Evolutionary conservation across 2,329 filamentous ascomycete genomes (phyloP).

Genomic region (Mariannaea sp.): DNA sequence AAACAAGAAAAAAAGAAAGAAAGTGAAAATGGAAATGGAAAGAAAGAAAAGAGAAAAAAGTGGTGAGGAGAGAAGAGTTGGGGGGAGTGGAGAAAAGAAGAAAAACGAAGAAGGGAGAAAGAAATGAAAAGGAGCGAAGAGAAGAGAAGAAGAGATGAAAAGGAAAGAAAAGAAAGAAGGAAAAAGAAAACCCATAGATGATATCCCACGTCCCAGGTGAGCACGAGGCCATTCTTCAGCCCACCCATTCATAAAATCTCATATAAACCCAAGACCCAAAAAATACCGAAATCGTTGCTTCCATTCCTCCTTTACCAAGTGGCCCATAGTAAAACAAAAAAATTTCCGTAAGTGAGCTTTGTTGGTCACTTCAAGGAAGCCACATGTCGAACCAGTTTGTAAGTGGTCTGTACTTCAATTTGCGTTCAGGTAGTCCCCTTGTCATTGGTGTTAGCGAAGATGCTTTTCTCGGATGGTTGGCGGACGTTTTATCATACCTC

Average conservation of each 20-base stretch:
- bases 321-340: background rate
- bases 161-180: slow-evolving; percentile 2
- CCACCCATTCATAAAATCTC: background rate
- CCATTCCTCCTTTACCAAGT: background rate
- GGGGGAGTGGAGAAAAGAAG: slow-evolving; percentile 2
- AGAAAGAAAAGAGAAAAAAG: background rate
- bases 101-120: slow-evolving; percentile 1
- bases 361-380: slow-evolving; percentile 32
- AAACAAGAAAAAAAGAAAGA: background rate
- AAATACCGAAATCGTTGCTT: background rate
- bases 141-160: background rate
- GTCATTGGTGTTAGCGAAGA: background rate
- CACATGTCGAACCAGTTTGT: slow-evolving; percentile 38
- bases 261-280: background rate
- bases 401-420: slow-evolving; percentile 37
- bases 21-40: background rate
- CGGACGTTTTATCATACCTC: slow-evolving; percentile 8
- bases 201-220: background rate
- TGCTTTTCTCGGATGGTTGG: background rate
- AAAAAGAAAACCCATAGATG: background rate
- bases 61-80: background rate
- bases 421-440: slow-evolving; percentile 18
- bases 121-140: background rate
- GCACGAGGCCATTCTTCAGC: background rate
- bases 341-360: too few species aligned